phyloP scores from a whole-genome alignment of 345 rosid genomes.

The Brassica carinata region DNA sequence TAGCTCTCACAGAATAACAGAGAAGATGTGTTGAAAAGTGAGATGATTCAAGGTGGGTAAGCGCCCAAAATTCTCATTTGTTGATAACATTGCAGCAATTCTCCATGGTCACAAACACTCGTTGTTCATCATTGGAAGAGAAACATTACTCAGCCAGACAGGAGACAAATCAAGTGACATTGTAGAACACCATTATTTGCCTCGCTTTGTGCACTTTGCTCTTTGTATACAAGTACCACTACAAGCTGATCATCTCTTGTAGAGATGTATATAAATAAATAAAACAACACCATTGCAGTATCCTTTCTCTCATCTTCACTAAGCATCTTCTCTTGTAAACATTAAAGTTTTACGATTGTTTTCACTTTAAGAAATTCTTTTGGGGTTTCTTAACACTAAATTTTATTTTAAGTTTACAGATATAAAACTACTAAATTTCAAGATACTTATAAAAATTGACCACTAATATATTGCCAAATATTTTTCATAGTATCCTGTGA shows the following conservation, averaged over 20 bases:
- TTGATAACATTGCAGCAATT: slow-evolving; percentile 6
- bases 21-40: not conserved
- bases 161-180: slow-evolving; percentile 22
- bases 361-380: not conserved
- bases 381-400: too few relatives aligned
- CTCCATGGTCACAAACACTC: slow-evolving; percentile 12
- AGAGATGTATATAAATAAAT: not conserved
- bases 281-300: not conserved
- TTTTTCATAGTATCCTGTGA: too few relatives aligned
- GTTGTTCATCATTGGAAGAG: slow-evolving; percentile 32
- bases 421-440: too few relatives aligned
- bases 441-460: too few relatives aligned
- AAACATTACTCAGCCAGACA: slow-evolving; percentile 28
- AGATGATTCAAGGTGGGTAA: slow-evolving; percentile 12
- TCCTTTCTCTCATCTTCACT: not conserved
- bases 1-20: slow-evolving; percentile 12
- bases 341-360: not conserved
- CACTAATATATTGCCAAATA: too few relatives aligned
- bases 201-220: slow-evolving; percentile 16
- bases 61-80: not conserved
- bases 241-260: slow-evolving; percentile 12
- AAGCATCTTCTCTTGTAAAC: not conserved
- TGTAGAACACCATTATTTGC: slow-evolving; percentile 21
- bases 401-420: too few relatives aligned
- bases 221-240: not conserved